phyloP scores from a whole-genome alignment of 1,284 basidiomycete species.

The Microbotryum lychnidis-dioicae region DNA sequence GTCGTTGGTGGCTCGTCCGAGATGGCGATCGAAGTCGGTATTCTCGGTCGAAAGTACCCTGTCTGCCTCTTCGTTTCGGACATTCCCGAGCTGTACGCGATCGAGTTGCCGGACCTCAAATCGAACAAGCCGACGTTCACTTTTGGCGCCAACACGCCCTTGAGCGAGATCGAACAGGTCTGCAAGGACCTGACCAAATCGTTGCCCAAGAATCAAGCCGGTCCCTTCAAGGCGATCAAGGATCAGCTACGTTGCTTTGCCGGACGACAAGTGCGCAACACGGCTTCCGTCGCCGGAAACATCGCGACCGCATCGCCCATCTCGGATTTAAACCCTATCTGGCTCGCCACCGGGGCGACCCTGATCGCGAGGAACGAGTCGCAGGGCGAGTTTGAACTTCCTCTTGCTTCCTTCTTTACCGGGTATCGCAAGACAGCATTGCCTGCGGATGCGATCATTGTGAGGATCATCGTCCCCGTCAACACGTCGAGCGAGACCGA shows the following conservation, averaged over 20 bases:
- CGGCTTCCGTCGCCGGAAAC: conserved; percentile 40
- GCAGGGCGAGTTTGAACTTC: conserved; percentile 14
- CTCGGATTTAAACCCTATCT: conserved; percentile 42
- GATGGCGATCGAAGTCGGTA: conserved; percentile 34
- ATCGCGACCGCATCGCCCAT: conserved; percentile 41
- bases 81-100: conserved; percentile 19
- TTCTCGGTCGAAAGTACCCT: conserved; percentile 29
- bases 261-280: conserved; percentile 40
- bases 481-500: conserved; percentile 16
- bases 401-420: conserved; percentile 36
- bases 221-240: conserved; percentile 25
- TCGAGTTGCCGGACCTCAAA: conserved; percentile 10
- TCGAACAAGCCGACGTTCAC: conserved; percentile 23
- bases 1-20: conserved; percentile 28
- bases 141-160: conserved; percentile 37
- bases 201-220: conserved; percentile 17
- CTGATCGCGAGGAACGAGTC: conserved; percentile 28
- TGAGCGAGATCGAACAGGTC: conserved; percentile 29
- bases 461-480: conserved; percentile 32
- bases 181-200: conserved; percentile 16
- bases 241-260: conserved; percentile 39
- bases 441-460: conserved; percentile 37
- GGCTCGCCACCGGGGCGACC: conserved; percentile 37
- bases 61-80: conserved; percentile 33
- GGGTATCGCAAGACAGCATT: conserved; percentile 41